Conservation (phyloP, 1,284 basidiomycete species). For the Xerocomus nothofagi region DNA sequence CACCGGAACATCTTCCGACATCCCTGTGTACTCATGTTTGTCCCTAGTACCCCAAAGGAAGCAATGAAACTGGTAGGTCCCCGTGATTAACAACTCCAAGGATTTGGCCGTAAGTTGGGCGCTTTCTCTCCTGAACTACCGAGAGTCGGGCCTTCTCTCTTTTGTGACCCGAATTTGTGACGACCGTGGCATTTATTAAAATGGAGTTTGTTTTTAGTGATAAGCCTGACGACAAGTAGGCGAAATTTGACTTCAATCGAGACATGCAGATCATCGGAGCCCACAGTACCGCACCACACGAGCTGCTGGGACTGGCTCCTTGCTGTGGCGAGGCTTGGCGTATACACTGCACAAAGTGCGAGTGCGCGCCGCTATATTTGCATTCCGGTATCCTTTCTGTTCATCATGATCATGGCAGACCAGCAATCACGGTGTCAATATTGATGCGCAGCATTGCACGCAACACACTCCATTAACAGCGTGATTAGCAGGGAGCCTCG, state of each 20-base stretch:
- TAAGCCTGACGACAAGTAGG: neutral
- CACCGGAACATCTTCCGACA: neutral
- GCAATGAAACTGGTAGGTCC: neutral
- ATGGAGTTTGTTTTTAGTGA: neutral
- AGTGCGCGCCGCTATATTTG: neutral
- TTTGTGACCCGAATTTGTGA: neutral
- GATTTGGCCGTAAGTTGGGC: no score
- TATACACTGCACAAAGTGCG: slow-evolving; percentile 12
- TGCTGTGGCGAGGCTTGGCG: neutral
- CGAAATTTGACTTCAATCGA: neutral
- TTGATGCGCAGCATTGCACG: slow-evolving; percentile 5
- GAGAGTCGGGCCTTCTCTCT: neutral
- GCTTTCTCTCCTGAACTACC: neutral
- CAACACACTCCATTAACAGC: slow-evolving; percentile 8
- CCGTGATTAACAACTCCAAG: no score
- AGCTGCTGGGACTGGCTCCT: neutral
- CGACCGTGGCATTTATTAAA: neutral
- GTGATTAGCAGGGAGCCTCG: neutral
- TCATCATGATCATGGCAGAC: no score
- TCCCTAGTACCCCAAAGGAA: neutral
- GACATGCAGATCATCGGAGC: neutral
- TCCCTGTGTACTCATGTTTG: neutral
- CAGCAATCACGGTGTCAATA: slow-evolving; percentile 26
- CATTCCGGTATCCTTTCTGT: neutral
- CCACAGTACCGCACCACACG: neutral